A percentile compares a stretch with the other conserved stretches of the same genome.
Evolutionary conservation across 2,329 filamentous ascomycete genomes (phyloP).

Genomic region (Xylaria multiplex): DNA sequence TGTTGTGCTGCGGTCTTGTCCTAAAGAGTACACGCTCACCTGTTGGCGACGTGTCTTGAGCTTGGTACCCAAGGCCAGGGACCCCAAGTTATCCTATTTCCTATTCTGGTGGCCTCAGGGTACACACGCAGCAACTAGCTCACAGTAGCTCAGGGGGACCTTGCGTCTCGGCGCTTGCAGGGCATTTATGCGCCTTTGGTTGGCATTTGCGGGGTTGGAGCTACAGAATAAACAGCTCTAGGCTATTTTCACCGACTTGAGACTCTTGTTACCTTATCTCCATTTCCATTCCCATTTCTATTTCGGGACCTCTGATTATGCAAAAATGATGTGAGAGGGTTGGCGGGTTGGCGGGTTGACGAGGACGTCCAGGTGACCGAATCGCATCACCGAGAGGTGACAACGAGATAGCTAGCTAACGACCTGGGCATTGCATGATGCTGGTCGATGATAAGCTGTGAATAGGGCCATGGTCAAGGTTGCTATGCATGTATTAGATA

Average conservation of each 20-base stretch:
- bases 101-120: not conserved
- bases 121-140: not conserved
- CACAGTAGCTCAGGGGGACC: slow-evolving; percentile 3
- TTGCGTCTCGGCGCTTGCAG: slow-evolving; percentile 32
- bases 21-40: slow-evolving; percentile 1
- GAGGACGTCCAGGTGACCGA: slow-evolving; percentile 31
- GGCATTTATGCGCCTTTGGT: slow-evolving; percentile 11
- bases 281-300: slow-evolving; percentile 30
- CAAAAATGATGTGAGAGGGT: slow-evolving; percentile 18
- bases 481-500: not conserved
- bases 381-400: slow-evolving; percentile 31
- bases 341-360: not conserved
- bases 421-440: slow-evolving; percentile 16
- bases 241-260: not conserved
- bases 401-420: slow-evolving; percentile 6
- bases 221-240: slow-evolving; percentile 7
- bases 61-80: slow-evolving; percentile 1
- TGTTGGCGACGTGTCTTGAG: slow-evolving; percentile 5
- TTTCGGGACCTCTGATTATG: slow-evolving; percentile 21
- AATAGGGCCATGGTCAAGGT: slow-evolving; percentile 18
- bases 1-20: slow-evolving; percentile 5
- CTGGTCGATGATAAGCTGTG: slow-evolving; percentile 19
- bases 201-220: slow-evolving; percentile 31
- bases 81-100: not conserved
- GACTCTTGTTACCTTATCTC: slow-evolving; percentile 20